Base-by-base conservation (phyloP, 169 alveolate genomes). In the Plasmodium coatneyi region DNA sequence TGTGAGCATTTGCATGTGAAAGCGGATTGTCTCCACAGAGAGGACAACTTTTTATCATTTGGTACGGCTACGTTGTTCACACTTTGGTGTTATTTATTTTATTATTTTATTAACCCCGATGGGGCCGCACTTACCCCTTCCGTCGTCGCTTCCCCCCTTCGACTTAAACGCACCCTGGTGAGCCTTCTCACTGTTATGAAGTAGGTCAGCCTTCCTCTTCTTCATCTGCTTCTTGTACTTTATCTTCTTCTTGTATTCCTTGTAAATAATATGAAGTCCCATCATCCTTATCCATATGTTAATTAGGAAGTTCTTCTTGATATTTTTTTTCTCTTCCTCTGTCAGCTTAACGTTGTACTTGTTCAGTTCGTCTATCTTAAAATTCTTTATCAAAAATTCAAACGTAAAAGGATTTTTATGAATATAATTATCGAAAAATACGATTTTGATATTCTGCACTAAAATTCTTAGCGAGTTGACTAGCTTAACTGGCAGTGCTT, bases 321-420 rank as follows among this genome's bases (percentile, higher is more conserved):
- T 92, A 28, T 95, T 95, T 80, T 84, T 78, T 54, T 89, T 79
- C 36, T 95, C 96, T 30, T 95, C 95, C 46, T 92, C 81, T 5
- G 86, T 86, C 28, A 86, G 54, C 80, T 86, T 86, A 36, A 86
- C 81, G 60, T 86, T 86, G 74, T 86, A 86, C 70, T 86, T 86
- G 70, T 78, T 86, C 46, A 86, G 80, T 28, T 86, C 93, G 66
- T 86, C 93, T 74, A 86, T 86, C 80, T 86, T 86, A 19, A 86
- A 86, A 49, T 36, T 86, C 41, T 86, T 86, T 32, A 86, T 78
- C 16, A 86, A 52, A 86, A 96, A 92, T 92, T 96, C 98, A 60
- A 96, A 83, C 19, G 96, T 95, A 90, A 93, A 95, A 43, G 98
- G 98, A 46, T 92, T 92, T 60, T 93, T 93, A 60, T 96, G 97